phyloP scores from a whole-genome alignment of 139 green algal species.

The Monoraphidium neglectum region DNA sequence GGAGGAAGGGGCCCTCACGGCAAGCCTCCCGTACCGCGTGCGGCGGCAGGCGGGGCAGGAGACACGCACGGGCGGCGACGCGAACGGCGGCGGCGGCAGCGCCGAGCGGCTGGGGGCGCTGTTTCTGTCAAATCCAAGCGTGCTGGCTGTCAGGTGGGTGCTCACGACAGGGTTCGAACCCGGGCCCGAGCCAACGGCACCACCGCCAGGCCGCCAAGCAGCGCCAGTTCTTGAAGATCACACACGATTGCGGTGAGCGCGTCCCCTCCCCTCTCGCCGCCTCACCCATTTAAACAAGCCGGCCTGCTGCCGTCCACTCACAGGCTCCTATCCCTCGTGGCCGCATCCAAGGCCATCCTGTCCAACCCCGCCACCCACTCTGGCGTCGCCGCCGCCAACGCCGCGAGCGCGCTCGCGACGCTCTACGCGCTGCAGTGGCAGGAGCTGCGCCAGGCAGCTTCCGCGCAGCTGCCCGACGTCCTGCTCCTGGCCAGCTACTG shows the following conservation, averaged over 20 bases:
- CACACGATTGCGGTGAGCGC: not conserved
- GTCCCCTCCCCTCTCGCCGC: not conserved
- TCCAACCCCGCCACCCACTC: not conserved
- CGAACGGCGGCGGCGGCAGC: too few species aligned
- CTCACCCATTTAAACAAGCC: not conserved
- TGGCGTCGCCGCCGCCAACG: conserved; percentile 4
- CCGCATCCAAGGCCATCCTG: conserved; percentile 11
- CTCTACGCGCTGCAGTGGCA: conserved; percentile 12
- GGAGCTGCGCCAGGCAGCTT: not conserved
- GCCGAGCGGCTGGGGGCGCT: too few species aligned
- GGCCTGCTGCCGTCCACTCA: not conserved
- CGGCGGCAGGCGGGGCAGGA: too few species aligned
- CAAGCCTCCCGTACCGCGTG: too few species aligned
- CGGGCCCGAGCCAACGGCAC: not conserved
- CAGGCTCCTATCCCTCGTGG: conserved; percentile 11
- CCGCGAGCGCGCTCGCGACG: conserved; percentile 13
- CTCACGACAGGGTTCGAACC: too few species aligned
- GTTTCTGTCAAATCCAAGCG: too few species aligned
- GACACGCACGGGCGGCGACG: too few species aligned
- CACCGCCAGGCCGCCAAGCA: conserved; percentile 6
- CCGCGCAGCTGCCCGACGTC: not conserved
- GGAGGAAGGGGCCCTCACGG: too few species aligned
- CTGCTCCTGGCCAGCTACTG: conserved; percentile 1
- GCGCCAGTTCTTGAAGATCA: not conserved
- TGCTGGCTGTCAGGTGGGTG: too few species aligned